Evolutionary conservation across 2,329 filamentous ascomycete species (phyloP), one percentile per base, ranked within the genome.

Genomic region (Aspergillus sp.): DNA sequence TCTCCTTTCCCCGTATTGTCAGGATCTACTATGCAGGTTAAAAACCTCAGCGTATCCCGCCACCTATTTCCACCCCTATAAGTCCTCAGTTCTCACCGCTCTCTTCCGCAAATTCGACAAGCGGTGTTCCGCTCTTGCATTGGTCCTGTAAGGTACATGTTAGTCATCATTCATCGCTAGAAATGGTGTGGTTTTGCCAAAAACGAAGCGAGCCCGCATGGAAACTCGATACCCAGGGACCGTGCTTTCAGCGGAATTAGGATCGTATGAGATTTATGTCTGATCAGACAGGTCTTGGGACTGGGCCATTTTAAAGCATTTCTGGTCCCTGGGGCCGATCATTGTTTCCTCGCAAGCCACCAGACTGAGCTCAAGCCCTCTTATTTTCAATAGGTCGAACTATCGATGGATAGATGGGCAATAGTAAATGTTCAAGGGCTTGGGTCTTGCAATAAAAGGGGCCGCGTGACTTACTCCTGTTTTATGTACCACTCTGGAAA

Each of bases 81-180:
- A 12, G 19, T 28, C 27, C n/a, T 10, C n/a, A 26, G 19, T 30
- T 44, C 27, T 52, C 49, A 29, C 46, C 48, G 44, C 48, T 49
- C 29, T 56, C 51, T 29, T 81, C 81, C 58, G 86, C 83, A 57
- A 90, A 90, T 37, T 87, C 72, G 5, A 90, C 86, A 37, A 90
- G 68, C 6, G 86, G 77, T 4, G 85, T 88, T 6, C 86, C 86
- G 5, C 84, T 84, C 63, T 88, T 88, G 66, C 86, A 89, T 56
- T 88, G 86, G 56, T 89, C 86, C 81, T 86, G 53, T 39, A 37
- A 27, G 35, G 48, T 58, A 54, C 28, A 40, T 29, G 48, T 64
- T 57, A 67, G 60, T 46, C 27, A 19, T 19, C 19, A 19, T 19
- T 19, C 19, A 19, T 19, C 19, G 19, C 19, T 4, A 2, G 19